These are phyloP conservation scores for Thermoascus crustaceus DNA, from an alignment of 2,329 filamentous ascomycete species.

Conservation along the genomic window DNA sequence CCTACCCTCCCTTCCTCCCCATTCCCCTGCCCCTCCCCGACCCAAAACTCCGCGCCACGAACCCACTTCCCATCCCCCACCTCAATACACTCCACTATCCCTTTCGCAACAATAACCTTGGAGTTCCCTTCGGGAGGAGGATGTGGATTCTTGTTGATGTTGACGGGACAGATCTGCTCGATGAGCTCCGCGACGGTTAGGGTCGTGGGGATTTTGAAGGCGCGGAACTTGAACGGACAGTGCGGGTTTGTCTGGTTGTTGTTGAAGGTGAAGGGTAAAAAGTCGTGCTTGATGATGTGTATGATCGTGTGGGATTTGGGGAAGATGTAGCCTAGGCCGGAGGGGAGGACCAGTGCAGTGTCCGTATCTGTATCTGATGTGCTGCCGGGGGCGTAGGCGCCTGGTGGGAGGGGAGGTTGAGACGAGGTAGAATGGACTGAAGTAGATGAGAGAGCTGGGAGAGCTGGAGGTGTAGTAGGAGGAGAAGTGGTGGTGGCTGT, in stretches of 20 bases:
- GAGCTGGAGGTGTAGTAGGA: slow-evolving; percentile 10
- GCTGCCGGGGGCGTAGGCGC: slow-evolving; percentile 49
- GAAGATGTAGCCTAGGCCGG: slow-evolving; percentile 57
- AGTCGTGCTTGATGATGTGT: slow-evolving; percentile 46
- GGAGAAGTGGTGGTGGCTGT: slow-evolving; percentile 7
- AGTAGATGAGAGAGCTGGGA: too few species aligned
- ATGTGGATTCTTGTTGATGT: too few species aligned
- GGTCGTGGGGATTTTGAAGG: slow-evolving; percentile 46
- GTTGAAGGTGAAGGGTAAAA: slow-evolving; percentile 14
- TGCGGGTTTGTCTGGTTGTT: slow-evolving; percentile 20
- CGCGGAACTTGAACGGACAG: slow-evolving; percentile 38
- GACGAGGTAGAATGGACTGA: too few species aligned
- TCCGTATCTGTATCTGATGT: slow-evolving; percentile 41
- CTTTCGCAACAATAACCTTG: slow-evolving; percentile 29
- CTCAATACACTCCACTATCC: slow-evolving; percentile 50
- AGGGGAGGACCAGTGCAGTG: slow-evolving; percentile 40
- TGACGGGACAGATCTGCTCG: slow-evolving; percentile 50
- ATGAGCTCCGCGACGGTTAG: slow-evolving; percentile 51
- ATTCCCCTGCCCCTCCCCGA: slow-evolving; percentile 9
- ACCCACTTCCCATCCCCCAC: slow-evolving; percentile 53
- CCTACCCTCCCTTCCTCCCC: slow-evolving; percentile 35
- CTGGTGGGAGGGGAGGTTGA: slow-evolving; percentile 41
- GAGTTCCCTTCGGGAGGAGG: slow-evolving; percentile 14
- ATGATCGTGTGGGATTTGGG: slow-evolving; percentile 50
- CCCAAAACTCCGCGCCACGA: slow-evolving; percentile 49